A percentile compares a stretch with the other conserved stretches of the same genome.
These are phyloP conservation scores for Brettanomyces nanus DNA, from an alignment of 805 yeast species.

Conservation along the genomic window DNA sequence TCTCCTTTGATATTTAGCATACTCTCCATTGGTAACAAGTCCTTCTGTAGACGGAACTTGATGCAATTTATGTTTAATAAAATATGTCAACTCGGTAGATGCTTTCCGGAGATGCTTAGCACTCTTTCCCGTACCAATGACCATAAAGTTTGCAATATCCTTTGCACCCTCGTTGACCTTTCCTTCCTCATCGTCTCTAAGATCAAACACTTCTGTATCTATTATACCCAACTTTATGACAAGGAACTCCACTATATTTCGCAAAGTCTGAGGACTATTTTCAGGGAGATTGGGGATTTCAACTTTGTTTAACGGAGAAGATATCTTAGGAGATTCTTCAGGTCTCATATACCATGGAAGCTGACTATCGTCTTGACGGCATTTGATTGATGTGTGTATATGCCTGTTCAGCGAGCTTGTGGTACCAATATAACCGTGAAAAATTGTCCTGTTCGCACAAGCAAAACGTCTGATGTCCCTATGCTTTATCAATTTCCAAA, in stretches of 20 bases:
- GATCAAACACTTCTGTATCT: slow-evolving; percentile 58
- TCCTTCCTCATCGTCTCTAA: slow-evolving; percentile 32
- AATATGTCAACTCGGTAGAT: slow-evolving; percentile 45
- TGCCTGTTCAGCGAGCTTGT: too few relatives aligned
- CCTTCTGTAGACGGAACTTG: slow-evolving; percentile 62
- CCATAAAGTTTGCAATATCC: slow-evolving; percentile 38
- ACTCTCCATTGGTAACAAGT: slow-evolving; percentile 46
- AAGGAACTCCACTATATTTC: slow-evolving; percentile 36
- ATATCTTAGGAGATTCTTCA: slow-evolving; percentile 20
- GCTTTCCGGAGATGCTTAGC: slow-evolving; percentile 70
- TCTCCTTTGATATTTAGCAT: slow-evolving; percentile 43
- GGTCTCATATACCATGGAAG: slow-evolving; percentile 29
- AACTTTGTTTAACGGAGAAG: slow-evolving; percentile 16
- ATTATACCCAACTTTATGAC: slow-evolving; percentile 57
- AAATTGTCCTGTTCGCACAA: too few relatives aligned
- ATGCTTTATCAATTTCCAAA: too few relatives aligned
- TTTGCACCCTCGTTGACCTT: slow-evolving; percentile 23
- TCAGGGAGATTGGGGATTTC: slow-evolving; percentile 53
- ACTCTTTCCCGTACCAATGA: slow-evolving; percentile 71
- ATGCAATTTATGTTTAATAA: slow-evolving; percentile 45
- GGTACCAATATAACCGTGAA: too few relatives aligned
- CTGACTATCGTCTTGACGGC: too few relatives aligned
- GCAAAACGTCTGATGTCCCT: too few relatives aligned
- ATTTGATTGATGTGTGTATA: too few relatives aligned
- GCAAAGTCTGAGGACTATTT: slow-evolving; percentile 46